Base-by-base conservation (phyloP, 2,329 filamentous ascomycete species). In the Cytospora paraplurivora region DNA sequence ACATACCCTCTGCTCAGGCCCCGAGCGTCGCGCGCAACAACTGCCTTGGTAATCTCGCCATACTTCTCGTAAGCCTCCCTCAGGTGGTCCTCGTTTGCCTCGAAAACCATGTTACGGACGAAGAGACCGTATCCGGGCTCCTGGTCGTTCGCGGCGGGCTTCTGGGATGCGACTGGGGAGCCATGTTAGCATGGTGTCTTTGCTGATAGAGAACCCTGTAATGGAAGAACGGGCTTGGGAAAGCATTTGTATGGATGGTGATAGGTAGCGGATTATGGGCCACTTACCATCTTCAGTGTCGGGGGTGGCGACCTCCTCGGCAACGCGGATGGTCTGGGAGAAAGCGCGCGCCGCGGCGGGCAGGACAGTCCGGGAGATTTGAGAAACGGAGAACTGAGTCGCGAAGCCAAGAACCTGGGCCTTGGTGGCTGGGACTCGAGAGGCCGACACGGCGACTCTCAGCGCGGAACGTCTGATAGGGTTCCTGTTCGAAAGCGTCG, bases 41-140 rank as follows among this genome's bases (percentile, higher is more conserved):
- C 59, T 1, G 66, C 59, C 15, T 67, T 57, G 15, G 38, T 8
- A 27, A 77, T 68, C 7, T 65, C 37, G 63, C 75, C 75, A 59
- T 71, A 76, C 63, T 73, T 71, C 56, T 68, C 65, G 60, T 76
- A 77, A 7, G 73, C 69, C 61, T 73, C 70, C 58, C 64, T 60
- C 41, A 77, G 69, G 59, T 76, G 71, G 52, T 73, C 69, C 66
- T 76, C 74, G 63, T 66, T 75, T 19, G 72, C 71, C 54, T 75
- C 73, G 55, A 76, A 77, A 34, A 75, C 71, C 35, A 77, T 62
- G 71, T 77, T 77, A 59, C 73, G 70, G 41, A 76, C 56, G 56
- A 74, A 77, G 41, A 73, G 49, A 11, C 69, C 68, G 56, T 68
- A 54, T 7, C 68, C 67, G 8, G 69, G 68, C 62, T 71, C 67